phyloP scores from a whole-genome alignment of 805 yeast genomes.

The Blastobotrys robertii region DNA sequence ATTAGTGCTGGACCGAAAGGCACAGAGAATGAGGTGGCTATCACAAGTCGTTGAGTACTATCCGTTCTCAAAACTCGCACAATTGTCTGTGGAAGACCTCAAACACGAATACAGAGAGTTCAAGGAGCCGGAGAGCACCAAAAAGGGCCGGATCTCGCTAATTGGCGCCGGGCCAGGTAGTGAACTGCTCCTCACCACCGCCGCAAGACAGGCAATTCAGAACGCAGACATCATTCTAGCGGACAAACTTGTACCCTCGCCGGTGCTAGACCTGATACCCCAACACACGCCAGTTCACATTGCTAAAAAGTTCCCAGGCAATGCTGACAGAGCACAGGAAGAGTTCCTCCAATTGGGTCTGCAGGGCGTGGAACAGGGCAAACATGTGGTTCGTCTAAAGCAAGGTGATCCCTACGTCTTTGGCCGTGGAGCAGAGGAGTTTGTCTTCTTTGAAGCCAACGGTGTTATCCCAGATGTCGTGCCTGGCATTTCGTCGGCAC shows the following conservation, averaged over 20 bases:
- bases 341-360: constrained; percentile 72
- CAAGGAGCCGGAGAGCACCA: constrained; percentile 10
- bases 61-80: constrained; percentile 59
- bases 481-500: constrained; percentile 85
- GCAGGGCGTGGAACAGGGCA: constrained; percentile 51
- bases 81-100: constrained; percentile 50
- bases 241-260: constrained; percentile 86
- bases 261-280: constrained; percentile 78
- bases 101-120: constrained; percentile 32
- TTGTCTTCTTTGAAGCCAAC: constrained; percentile 49
- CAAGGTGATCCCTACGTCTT: constrained; percentile 97
- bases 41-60: constrained; percentile 86
- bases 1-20: constrained; percentile 38
- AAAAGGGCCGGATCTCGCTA: constrained; percentile 42
- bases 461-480: constrained; percentile 68
- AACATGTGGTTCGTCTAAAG: constrained; percentile 76
- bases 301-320: constrained; percentile 93
- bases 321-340: constrained; percentile 87
- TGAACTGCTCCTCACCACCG: constrained; percentile 67
- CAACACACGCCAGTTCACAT: constrained; percentile 63
- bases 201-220: constrained; percentile 72
- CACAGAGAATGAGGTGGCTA: constrained; percentile 66
- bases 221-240: constrained; percentile 79
- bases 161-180: constrained; percentile 96
- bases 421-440: constrained; percentile 96